Percentiles rank a stretch among this genome's conserved stretches.
phyloP scores from a whole-genome alignment of 768 basidiomycete genomes.

The Polyporus arcularius region DNA sequence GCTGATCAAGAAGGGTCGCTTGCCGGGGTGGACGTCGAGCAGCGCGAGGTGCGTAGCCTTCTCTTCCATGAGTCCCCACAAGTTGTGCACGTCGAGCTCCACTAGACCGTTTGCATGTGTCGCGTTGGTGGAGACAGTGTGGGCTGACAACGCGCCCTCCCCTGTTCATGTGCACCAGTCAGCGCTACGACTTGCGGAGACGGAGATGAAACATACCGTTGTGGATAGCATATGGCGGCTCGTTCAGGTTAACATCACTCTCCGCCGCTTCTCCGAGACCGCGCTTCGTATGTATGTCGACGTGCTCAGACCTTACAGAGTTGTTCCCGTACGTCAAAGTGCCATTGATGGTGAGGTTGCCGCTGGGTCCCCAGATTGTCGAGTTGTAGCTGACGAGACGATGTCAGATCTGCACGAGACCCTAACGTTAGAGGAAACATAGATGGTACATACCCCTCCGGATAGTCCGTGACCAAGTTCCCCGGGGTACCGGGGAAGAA shows the following conservation, averaged over 20 bases:
- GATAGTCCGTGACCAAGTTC: conserved; percentile 55
- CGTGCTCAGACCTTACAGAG: background rate
- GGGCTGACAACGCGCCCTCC: conserved; percentile 57
- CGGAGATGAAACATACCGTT: conserved; percentile 48
- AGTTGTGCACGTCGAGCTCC: conserved; percentile 69
- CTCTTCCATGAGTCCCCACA: conserved; percentile 75
- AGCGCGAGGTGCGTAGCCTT: conserved; percentile 64
- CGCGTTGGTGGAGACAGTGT: conserved; percentile 70
- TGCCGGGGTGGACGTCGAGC: conserved; percentile 51
- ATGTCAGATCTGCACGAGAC: background rate
- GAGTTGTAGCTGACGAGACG: conserved; percentile 55
- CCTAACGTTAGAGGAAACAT: background rate
- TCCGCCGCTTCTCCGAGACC: conserved; percentile 54
- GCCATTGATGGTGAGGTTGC: conserved; percentile 75
- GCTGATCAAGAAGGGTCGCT: conserved; percentile 71
- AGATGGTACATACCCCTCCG: conserved; percentile 56
- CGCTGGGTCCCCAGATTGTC: conserved; percentile 63
- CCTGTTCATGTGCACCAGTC: background rate
- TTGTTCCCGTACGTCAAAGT: conserved; percentile 50
- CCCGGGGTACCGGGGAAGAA: conserved; percentile 59
- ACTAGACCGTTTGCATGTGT: conserved; percentile 62
- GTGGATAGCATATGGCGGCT: conserved; percentile 70
- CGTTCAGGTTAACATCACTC: conserved; percentile 50
- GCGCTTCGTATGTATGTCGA: conserved; percentile 36
- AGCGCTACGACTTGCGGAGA: background rate